Evolutionary conservation across 1,139 yeast genomes (phyloP), one percentile per base, ranked within the genome.

Genomic region (Hansenula sp.): DNA sequence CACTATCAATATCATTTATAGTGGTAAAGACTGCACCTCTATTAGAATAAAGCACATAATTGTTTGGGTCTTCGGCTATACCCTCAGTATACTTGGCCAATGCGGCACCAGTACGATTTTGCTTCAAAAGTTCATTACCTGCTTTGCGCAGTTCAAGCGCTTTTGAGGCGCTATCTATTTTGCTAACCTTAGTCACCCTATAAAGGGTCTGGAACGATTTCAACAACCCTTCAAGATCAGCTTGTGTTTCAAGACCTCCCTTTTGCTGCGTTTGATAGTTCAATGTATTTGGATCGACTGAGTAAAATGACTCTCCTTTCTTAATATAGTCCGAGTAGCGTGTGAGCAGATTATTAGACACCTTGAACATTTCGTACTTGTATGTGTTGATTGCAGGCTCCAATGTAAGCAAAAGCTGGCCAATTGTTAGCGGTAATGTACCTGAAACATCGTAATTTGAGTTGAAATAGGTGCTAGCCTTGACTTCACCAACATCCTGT

Each of bases 11-110:
- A 13, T 59, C 48, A 28, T 61, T 64, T 37, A 64, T 42, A 27
- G 56, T 55, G 14, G 64, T 60, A 36, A 57, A 59, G 9, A 64
- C 61, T 2, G 69, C 69, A 4, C 68, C 68, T 37, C 71, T 52
- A 45, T 64, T 65, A 17, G 65, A 61, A 29, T 58, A 57, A 6
- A 66, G 32, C 4, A 61, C 53, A 37, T 55, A 55, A 24, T 60
- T 55, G 2, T 45, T 35, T n/a, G 68, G 66, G 29, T 59, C 62
- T 5, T 52, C 37, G 7, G 50, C 38, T 6, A 66, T 34, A 3
- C 65, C 68, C 38, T 59, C 56, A 0, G 71, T 63, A 44, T 64
- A 66, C 32, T 47, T 51, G 21, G 58, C 52, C 20, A 66, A 41
- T 4, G 71, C 68, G 4, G 59, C 59, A 8, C 60, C 62, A 39